These are phyloP conservation scores for Amphibolis antarctica DNA, from an alignment of 106 monocot species.

Conservation along the genomic window DNA sequence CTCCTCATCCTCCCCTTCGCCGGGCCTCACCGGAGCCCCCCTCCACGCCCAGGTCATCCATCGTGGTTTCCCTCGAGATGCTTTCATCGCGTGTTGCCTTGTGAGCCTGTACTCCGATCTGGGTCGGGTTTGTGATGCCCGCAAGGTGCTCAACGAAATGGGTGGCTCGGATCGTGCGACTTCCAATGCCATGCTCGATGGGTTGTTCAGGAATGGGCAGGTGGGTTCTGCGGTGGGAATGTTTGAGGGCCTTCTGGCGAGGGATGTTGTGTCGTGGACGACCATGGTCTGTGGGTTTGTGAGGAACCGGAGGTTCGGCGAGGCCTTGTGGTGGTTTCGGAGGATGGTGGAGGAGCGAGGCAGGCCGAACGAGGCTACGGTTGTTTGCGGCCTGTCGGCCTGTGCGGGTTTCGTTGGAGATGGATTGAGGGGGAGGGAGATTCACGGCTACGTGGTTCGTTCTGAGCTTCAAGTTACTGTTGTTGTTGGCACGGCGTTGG, in stretches of 20 bases:
- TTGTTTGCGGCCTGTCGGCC: constrained; percentile 43
- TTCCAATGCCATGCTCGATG: constrained; percentile 42
- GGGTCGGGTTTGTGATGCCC: constrained; percentile 13
- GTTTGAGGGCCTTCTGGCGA: constrained; percentile 14
- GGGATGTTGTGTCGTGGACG: constrained; percentile 48
- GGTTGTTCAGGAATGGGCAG: constrained; percentile 21
- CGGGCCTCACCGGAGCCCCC: neutral
- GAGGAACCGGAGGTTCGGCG: constrained; percentile 8
- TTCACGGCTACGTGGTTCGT: neutral
- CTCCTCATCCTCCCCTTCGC: constrained; percentile 3
- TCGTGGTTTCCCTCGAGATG: constrained; percentile 24
- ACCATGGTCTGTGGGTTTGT: constrained; percentile 37
- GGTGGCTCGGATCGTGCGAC: constrained; percentile 26
- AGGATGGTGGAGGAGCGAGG: constrained; percentile 13
- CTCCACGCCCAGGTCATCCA: constrained; percentile 25
- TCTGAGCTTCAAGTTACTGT: neutral
- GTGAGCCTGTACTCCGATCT: constrained; percentile 23
- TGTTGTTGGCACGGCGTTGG: constrained; percentile 9
- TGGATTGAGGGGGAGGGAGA: neutral
- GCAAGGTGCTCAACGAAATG: constrained; percentile 39
- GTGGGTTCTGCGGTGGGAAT: constrained; percentile 12
- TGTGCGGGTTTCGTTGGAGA: constrained; percentile 20
- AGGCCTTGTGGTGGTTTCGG: constrained; percentile 26
- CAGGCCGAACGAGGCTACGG: constrained; percentile 34
- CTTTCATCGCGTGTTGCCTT: constrained; percentile 29